Conservation (phyloP, 176 grass and related monocot genomes). For the Hordeum marinum region DNA sequence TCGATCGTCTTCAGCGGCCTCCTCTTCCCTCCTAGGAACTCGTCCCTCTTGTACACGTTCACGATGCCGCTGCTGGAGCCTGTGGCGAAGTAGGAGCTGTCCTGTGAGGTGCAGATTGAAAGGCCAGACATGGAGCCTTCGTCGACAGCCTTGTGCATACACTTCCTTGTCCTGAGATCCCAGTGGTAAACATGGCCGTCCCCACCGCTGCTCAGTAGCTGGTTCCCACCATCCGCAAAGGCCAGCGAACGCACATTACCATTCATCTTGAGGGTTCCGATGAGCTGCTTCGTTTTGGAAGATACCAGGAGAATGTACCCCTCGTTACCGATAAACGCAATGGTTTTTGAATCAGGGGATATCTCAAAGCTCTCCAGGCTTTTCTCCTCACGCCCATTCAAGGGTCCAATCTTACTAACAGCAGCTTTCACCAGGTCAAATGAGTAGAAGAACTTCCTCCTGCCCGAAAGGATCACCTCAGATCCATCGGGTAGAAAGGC, state of each 20-base stretch:
- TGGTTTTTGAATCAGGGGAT: constrained; percentile 91
- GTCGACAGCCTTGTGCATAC: constrained; percentile 67
- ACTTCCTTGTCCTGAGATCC: constrained; percentile 83
- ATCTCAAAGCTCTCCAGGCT: constrained; percentile 78
- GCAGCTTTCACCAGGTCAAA: constrained; percentile 71
- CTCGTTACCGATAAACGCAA: constrained; percentile 90
- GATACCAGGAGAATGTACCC: constrained; percentile 85
- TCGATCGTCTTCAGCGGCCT: constrained; percentile 70
- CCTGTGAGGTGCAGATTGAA: constrained; percentile 56
- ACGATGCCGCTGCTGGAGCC: constrained; percentile 82
- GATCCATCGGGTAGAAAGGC: constrained; percentile 76
- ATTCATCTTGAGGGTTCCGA: constrained; percentile 93
- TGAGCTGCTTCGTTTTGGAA: constrained; percentile 77
- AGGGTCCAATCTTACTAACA: constrained; percentile 70
- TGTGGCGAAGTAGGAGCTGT: constrained; percentile 63
- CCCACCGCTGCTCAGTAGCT: constrained; percentile 69
- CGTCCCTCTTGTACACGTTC: constrained; percentile 80
- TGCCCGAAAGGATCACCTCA: constrained; percentile 73
- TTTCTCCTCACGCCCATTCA: constrained; percentile 84
- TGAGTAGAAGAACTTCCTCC: constrained; percentile 93
- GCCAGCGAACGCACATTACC: constrained; percentile 68
- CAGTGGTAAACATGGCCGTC: constrained; percentile 90
- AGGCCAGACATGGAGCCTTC: constrained; percentile 57
- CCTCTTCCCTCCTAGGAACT: constrained; percentile 74
- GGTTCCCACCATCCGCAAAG: constrained; percentile 60